Conservation (phyloP, 176 grass and related monocot species). For the maize (Zea mays) region Zm-B73-REFERENCE-NAM-5.0 NC_050102.1:53615001-53615500, state of each 20-base stretch:
- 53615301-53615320: background rate
- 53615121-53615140: background rate
- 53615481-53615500: no score
- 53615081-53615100: background rate
- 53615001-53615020: background rate
- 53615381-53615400: background rate
- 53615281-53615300: background rate
- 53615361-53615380: background rate
- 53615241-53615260: background rate
- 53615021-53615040: slow-evolving; percentile 12
- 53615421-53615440: background rate
- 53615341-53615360: background rate
- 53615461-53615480: no score
- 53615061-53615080: background rate
- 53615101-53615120: background rate
- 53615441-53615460: background rate
- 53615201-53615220: background rate
- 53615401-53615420: background rate
- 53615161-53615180: background rate
- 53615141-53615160: background rate
- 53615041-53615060: background rate
- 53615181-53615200: background rate
- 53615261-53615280: background rate
- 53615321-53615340: no score
- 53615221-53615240: slow-evolving; percentile 15